Percentiles rank a stretch among this genome's conserved stretches.
These are phyloP conservation scores for Debaryomyces hansenii DNA, from an alignment of 805 yeast genomes.

Conservation along the genomic window DNA sequence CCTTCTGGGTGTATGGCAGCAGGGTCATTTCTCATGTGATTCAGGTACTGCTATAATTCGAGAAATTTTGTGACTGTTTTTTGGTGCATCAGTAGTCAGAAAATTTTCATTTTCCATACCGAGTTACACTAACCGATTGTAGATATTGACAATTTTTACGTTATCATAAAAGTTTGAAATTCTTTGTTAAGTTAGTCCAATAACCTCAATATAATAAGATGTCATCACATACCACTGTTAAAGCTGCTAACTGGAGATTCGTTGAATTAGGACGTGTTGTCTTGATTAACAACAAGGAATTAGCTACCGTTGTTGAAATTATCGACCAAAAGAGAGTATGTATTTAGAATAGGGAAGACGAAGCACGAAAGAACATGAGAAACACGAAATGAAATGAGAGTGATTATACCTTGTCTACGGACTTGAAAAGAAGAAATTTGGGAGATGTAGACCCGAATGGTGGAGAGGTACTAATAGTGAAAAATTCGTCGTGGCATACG, in stretches of 20 bases:
- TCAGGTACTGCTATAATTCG: no score
- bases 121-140: background rate
- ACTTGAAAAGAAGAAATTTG: background rate
- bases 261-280: constrained; percentile 99
- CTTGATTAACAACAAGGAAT: constrained; percentile 79
- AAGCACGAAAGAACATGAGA: background rate
- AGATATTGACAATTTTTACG: background rate
- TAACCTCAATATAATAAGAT: constrained; percentile 14
- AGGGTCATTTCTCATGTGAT: no score
- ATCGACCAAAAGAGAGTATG: constrained; percentile 98
- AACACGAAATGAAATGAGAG: background rate
- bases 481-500: background rate
- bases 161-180: background rate
- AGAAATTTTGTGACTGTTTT: constrained; percentile 2
- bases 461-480: background rate
- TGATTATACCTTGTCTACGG: background rate
- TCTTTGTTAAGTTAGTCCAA: constrained; percentile 4
- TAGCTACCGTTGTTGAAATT: constrained; percentile 97
- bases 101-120: constrained; percentile 1
- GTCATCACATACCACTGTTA: constrained; percentile 62
- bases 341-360: constrained; percentile 16
- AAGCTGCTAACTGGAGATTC: constrained; percentile 98
- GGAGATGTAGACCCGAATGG: background rate
- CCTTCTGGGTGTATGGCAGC: no score
- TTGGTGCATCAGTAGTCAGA: background rate